phyloP scores from a whole-genome alignment of 345 rosid genomes.

The Kernera saxatilis region DNA sequence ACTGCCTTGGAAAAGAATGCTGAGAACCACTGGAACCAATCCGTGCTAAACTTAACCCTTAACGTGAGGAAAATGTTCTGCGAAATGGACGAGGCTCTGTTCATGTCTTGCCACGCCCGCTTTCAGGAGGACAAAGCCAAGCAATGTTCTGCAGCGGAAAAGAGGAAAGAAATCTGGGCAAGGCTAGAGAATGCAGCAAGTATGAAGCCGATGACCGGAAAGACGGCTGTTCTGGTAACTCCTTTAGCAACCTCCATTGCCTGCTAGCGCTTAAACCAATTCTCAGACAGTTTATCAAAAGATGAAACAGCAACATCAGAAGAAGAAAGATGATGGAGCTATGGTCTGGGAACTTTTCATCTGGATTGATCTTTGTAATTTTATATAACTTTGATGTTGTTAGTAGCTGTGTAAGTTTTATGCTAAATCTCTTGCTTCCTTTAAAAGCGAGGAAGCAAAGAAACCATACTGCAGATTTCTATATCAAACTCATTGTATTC shows the following conservation, averaged over 20 bases:
- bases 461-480: conserved; percentile 9
- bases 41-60: conserved; percentile 62
- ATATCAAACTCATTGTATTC: conserved; percentile 19
- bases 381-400: conserved; percentile 27
- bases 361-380: conserved; percentile 14
- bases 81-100: conserved; percentile 71
- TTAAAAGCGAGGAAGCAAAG: conserved; percentile 12
- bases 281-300: neutral
- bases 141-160: conserved; percentile 38
- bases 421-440: conserved; percentile 19
- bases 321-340: conserved; percentile 11
- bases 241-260: conserved; percentile 40
- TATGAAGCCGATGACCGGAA: conserved; percentile 56
- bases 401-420: conserved; percentile 24
- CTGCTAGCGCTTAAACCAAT: neutral
- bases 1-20: conserved; percentile 71
- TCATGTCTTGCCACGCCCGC: conserved; percentile 53
- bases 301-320: neutral
- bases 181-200: conserved; percentile 62
- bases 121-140: conserved; percentile 57
- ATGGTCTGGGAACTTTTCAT: conserved; percentile 12
- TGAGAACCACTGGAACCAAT: conserved; percentile 75
- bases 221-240: conserved; percentile 61
- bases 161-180: conserved; percentile 62
- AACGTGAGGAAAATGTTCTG: conserved; percentile 68